Base-by-base conservation (phyloP, 495 filamentous ascomycete species). In the Mytilinidion resinicola region DNA sequence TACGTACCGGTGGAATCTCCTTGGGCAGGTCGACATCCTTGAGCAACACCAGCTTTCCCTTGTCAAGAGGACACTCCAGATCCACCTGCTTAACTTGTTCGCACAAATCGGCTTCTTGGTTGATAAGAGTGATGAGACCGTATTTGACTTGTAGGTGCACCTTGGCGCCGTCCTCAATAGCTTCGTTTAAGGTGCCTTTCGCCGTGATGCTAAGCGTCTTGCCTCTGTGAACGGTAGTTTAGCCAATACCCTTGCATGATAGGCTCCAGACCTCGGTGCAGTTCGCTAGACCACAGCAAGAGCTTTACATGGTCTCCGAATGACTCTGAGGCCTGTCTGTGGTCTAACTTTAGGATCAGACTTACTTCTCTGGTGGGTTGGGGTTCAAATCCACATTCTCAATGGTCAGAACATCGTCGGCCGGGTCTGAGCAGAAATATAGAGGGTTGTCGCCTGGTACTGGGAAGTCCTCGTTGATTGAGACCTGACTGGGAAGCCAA, bases 71-170 rank as follows among this genome's bases (percentile, higher is more conserved):
- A 72, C 93, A 99, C 56, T 89, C 73, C 46, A 96, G 77, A 63
- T 96, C 91, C 11, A 96, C 88, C 52, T 96, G 90, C 64, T 79
- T 73, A 56, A 95, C 82, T 72, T 95, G 82, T 19, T 96, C 87
- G 74, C 93, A 99, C 11, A 97, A 80, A 69, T 95, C 85, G 64
- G 85, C 82, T 55, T 73, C 76, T 55, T 87, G 85, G 64, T 81
- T 86, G 72, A 99, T 81, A 55, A 99, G 78, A 48, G 84, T 88
- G 69, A 99, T 96, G 65, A 95, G 75, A 61, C 90, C 93, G 70
- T 92, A 99, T 72, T 96, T 96, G 75, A 97, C 91, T 55, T 84
- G 78, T 34, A 99, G 70, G 33, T 85, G 77, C 36, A 96, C 84
- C 56, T 84, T 85, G 41, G 95, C 87, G 51, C 89, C 91, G 38